A percentile compares a stretch with the other conserved stretches of the same genome.
phyloP scores from a whole-genome alignment of 2,329 filamentous ascomycete genomes.

The Beauveria pseudobassiana region DNA sequence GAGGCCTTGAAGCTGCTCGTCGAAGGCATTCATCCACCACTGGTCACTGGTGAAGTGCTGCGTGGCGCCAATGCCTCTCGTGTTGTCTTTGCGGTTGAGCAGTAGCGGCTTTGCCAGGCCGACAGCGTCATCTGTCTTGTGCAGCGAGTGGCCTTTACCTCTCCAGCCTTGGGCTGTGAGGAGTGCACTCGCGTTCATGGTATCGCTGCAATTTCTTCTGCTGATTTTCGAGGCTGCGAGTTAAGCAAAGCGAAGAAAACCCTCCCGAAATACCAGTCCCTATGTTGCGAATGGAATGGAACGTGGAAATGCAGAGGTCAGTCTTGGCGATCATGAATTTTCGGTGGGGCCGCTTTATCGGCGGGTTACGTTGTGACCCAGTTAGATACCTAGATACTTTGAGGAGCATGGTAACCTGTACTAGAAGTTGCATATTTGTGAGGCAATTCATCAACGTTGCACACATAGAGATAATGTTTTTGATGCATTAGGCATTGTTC shows the following conservation, averaged over 20 bases:
- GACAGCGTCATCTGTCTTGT: constrained; percentile 61
- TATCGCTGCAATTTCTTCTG: not conserved
- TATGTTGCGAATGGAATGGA: not conserved
- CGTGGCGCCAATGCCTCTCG: constrained; percentile 73
- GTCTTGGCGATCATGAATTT: constrained; percentile 15
- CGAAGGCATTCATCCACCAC: constrained; percentile 96
- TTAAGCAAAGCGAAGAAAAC: not conserved
- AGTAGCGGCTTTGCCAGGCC: constrained; percentile 80
- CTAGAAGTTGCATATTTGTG: too few relatives aligned
- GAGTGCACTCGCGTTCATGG: constrained; percentile 78
- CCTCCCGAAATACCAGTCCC: not conserved
- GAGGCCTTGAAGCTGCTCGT: constrained; percentile 77
- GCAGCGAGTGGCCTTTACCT: constrained; percentile 80
- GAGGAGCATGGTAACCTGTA: constrained; percentile 1
- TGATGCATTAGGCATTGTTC: too few relatives aligned
- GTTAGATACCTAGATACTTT: not conserved
- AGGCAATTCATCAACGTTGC: not conserved
- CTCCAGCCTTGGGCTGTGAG: constrained; percentile 85
- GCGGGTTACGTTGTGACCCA: not conserved
- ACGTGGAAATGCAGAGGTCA: not conserved
- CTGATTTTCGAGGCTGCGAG: not conserved
- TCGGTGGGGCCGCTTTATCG: constrained; percentile 23
- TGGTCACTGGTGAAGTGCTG: constrained; percentile 64
- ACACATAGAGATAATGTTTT: too few relatives aligned
- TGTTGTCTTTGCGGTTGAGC: constrained; percentile 74